Percentiles rank a stretch among this genome's conserved stretches.
Evolutionary conservation across 257 asterid genomes (phyloP).

Genomic region (Lantana camara): DNA sequence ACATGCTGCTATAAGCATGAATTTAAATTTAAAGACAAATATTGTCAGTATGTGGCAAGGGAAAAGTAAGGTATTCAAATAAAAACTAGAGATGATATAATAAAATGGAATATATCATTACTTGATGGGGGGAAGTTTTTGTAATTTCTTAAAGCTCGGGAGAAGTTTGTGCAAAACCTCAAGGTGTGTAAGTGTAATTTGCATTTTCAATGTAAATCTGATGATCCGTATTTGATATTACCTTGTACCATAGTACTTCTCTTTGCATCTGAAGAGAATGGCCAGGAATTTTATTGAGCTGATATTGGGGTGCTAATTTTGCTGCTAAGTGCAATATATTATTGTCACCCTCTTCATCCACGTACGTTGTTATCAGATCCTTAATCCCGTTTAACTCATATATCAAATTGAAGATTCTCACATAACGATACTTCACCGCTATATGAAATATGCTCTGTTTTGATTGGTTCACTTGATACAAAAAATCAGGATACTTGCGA

Average conservation of each 20-base stretch:
- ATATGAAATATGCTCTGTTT: constrained; percentile 42
- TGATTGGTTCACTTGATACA: constrained; percentile 26
- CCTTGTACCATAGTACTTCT: constrained; percentile 45
- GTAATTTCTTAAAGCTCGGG: too few relatives aligned
- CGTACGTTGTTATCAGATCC: constrained; percentile 26
- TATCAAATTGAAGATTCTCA: constrained; percentile 34
- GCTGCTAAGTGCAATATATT: constrained; percentile 44
- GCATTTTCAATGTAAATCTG: too few relatives aligned
- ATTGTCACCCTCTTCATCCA: constrained; percentile 30
- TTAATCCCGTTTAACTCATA: constrained; percentile 29
- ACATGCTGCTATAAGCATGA: too few relatives aligned
- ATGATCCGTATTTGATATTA: constrained; percentile 1
- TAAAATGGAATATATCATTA: too few relatives aligned
- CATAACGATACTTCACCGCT: constrained; percentile 37
- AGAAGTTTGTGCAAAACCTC: too few relatives aligned
- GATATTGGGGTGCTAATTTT: constrained; percentile 28
- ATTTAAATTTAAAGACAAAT: too few relatives aligned
- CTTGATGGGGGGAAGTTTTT: too few relatives aligned
- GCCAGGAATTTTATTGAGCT: constrained; percentile 35
- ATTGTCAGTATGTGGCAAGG: too few relatives aligned
- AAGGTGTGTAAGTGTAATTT: too few relatives aligned
- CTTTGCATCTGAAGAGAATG: constrained; percentile 47
- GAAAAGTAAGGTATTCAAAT: too few relatives aligned
- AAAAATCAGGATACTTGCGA: constrained; percentile 28
- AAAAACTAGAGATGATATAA: too few relatives aligned